Base-by-base conservation (phyloP, 2,329 filamentous ascomycete genomes). In the Fusarium multiceps region DNA sequence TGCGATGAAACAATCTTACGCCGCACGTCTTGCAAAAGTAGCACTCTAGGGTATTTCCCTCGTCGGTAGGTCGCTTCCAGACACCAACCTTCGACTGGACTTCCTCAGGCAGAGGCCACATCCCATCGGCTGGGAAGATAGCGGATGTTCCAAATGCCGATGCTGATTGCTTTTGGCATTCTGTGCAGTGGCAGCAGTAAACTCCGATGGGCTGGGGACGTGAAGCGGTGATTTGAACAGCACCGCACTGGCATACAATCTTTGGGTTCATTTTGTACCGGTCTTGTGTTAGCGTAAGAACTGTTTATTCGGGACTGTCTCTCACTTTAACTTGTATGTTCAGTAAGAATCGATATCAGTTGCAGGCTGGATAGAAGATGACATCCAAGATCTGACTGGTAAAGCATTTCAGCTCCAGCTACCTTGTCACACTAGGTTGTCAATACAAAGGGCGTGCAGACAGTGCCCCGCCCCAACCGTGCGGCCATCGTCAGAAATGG, bases 111-210 rank as follows among this genome's bases (percentile, higher is more conserved):
- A 83, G 76, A 1, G 83, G 83, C 71, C 83, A 81, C 46, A 84
- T 75, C 23, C 78, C 79, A 11, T 77, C 76, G 5, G 80, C 75
- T 4, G 79, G 78, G 69, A 81, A 85, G 59, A 83, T 78, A 59
- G 82, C 82, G 0, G 82, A 83, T 3, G 80, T 82, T 25, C 83
- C 83, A 66, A 83, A 85, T 4, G 83, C 82, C 1, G 83, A 84
- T 6, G 77, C 76, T 0, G 82, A 81, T 64, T 85, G 82, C 55
- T 77, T 82, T 45, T 79, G 82, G 65, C 83, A 85, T 55, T 84
- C 79, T 50, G 78, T 76, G 71, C 83, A 85, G 75, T 85, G 83
- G 71, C 83, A 85, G 74, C 81, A 78, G 71, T 80, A 83, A 21
- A 84, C 71, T 9, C 74, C 76, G 25, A 79, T 57, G 7, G 81